Evolutionary conservation across 306 rosid genomes (phyloP).

Genomic region (Quillaja saponaria): DNA sequence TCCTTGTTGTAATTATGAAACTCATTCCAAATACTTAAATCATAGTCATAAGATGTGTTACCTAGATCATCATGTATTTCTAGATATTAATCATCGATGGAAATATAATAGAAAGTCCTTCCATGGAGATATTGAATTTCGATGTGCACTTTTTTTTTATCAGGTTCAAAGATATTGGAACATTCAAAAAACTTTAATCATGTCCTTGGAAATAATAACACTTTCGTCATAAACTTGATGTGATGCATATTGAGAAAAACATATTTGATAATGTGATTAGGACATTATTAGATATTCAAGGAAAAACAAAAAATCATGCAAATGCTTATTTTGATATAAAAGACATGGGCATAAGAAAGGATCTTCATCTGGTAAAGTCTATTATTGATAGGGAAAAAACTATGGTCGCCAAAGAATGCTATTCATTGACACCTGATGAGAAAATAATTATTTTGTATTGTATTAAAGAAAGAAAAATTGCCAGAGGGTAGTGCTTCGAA

Average conservation of each 20-base stretch:
- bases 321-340: not conserved
- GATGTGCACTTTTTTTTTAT: not conserved
- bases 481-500: too few species aligned
- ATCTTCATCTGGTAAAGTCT: not conserved
- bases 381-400: not conserved
- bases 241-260: not conserved
- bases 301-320: not conserved
- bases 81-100: not conserved
- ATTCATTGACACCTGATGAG: not conserved
- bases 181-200: not conserved
- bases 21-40: too few species aligned
- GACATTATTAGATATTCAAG: not conserved
- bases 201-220: not conserved
- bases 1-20: not conserved
- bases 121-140: not conserved
- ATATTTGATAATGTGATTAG: not conserved
- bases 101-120: not conserved
- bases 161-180: not conserved
- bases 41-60: not conserved
- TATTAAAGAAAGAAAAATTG: too few species aligned
- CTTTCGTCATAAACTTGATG: not conserved
- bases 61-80: not conserved
- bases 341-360: not conserved
- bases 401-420: not conserved
- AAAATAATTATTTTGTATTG: too few species aligned